Conservation (phyloP, 2,329 filamentous ascomycete genomes). For the Pseudogymnoascus verrucosus region DNA sequence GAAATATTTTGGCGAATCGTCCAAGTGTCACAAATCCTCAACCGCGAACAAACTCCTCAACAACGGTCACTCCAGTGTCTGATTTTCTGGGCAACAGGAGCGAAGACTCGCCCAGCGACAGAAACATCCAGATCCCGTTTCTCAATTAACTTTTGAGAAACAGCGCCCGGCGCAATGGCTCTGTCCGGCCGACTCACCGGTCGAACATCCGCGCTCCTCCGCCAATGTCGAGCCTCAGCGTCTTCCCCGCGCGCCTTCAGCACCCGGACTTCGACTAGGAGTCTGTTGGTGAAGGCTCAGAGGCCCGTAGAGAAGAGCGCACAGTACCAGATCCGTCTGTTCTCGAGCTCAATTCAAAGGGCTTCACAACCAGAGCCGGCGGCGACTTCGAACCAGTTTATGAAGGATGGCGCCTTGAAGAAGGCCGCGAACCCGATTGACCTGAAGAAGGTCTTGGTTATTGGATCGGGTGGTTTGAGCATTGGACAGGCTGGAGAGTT, state of each 20-base stretch:
- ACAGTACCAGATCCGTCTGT: slow-evolving; percentile 21
- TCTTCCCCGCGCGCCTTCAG: slow-evolving; percentile 22
- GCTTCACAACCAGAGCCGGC: slow-evolving; percentile 60
- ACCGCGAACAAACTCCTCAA: slow-evolving; percentile 11
- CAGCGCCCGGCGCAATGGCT: slow-evolving; percentile 24
- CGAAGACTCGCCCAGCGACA: slow-evolving; percentile 3
- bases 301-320: slow-evolving; percentile 19
- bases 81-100: slow-evolving; percentile 10
- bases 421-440: slow-evolving; percentile 68
- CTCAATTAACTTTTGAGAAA: slow-evolving; percentile 12
- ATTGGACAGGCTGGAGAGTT: slow-evolving; percentile 98
- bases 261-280: slow-evolving; percentile 21
- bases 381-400: slow-evolving; percentile 63
- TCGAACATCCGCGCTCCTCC: slow-evolving; percentile 26
- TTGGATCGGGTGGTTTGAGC: slow-evolving; percentile 88
- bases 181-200: slow-evolving; percentile 25
- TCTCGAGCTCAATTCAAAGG: slow-evolving; percentile 23
- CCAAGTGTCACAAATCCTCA: slow-evolving; percentile 5
- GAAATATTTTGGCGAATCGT: slow-evolving; percentile 4
- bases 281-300: slow-evolving; percentile 19
- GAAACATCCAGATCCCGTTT: slow-evolving; percentile 1
- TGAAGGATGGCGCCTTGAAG: slow-evolving; percentile 81
- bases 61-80: slow-evolving; percentile 8
- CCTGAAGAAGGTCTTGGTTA: slow-evolving; percentile 95
- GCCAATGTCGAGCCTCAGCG: slow-evolving; percentile 23